Evolutionary conservation across 202 grass and related monocot genomes (phyloP), one percentile per base, ranked within the genome.

Genomic region (Bolboschoenoplectus hybrid): DNA sequence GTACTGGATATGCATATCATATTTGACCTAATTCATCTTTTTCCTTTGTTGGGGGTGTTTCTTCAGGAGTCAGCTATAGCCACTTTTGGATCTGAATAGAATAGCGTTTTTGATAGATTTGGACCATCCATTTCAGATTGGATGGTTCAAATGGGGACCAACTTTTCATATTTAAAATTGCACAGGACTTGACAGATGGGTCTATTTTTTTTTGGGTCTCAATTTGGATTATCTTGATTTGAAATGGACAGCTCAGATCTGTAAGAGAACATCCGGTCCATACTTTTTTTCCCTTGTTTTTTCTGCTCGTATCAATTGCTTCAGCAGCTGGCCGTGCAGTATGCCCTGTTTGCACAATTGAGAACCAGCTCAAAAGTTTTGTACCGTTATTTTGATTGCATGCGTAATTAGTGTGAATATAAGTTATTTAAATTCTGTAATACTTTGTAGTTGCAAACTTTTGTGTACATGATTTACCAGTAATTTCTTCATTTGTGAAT

Each of bases 21-120:
- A 53, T 87, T 41, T 38, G 45, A 16, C 50, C 35, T 12, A 55
- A 73, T 65, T 49, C 72, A 44, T 49, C 39, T 82, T 63, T 63
- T 35, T 86, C 38, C n/a, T 34, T 88, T 52, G 43, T 89, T n/a
- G 83, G 80, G 61, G 49, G 75, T 66, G 83, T 73, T 91, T 90
- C 82, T 85, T 74, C 7, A 1, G 51, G 5, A 40, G 34, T 39
- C 51, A 9, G 74, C 51, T 39, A 39, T 17, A 78, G 74, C 2
- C 13, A 51, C 34, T 34, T 58, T 58, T 41, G 35, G 35, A 58
- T 58, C 13, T 38, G 34, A 79, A 41, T 79, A 79, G 51, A 57
- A 40, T 79, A 36, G 74, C n/a, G 6, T 79, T 10, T 3, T 14
- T 17, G 8, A 13, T 56, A n/a, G 51, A 77, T 77, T 38, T 39